Base-by-base conservation (phyloP, 1,284 basidiomycete genomes). In the Stereum hirsutum region DNA sequence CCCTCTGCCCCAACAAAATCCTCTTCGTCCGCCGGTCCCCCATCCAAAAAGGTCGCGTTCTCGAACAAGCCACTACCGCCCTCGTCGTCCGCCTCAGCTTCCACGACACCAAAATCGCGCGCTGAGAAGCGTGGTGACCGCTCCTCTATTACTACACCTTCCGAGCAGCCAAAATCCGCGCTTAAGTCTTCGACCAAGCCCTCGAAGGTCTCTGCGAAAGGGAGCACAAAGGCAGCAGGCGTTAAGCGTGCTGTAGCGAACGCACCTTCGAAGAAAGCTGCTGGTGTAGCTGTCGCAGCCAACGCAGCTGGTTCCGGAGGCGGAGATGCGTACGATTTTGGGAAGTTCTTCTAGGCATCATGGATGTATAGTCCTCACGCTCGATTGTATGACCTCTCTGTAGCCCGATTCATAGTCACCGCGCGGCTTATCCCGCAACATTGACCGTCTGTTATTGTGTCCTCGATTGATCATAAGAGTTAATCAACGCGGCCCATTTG, bases 311-410 rank as follows among this genome's bases (percentile, higher is more conserved):
- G n/a, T n/a, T n/a, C 46, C 53, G 55, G 41, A 46, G 53, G 47
- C n/a, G 59, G 58, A 23, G 67, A 71, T 52, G 66, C 63, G 28
- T 78, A 78, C 49, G 72, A 77, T 52, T 78, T 78, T 52, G 62
- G 63, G 33, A 69, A 68, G 54, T 78, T 72, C 59, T 78, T 78
- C 55, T 72, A 58, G 43, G 28, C n/a, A n/a, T n/a, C n/a, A n/a
- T n/a, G n/a, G n/a, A n/a, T n/a, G n/a, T n/a, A n/a, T n/a, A n/a
- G n/a, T n/a, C n/a, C n/a, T n/a, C n/a, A n/a, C n/a, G n/a, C n/a
- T n/a, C n/a, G n/a, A n/a, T n/a, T n/a, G n/a, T n/a, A n/a, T n/a
- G n/a, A n/a, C n/a, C n/a, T n/a, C n/a, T n/a, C n/a, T n/a, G n/a
- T n/a, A n/a, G n/a, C n/a, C n/a, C n/a, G n/a, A n/a, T n/a, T n/a